These are phyloP conservation scores for Coemansia sp. DNA, from an alignment of 192 early-diverging fungal species.

Conservation along the genomic window DNA sequence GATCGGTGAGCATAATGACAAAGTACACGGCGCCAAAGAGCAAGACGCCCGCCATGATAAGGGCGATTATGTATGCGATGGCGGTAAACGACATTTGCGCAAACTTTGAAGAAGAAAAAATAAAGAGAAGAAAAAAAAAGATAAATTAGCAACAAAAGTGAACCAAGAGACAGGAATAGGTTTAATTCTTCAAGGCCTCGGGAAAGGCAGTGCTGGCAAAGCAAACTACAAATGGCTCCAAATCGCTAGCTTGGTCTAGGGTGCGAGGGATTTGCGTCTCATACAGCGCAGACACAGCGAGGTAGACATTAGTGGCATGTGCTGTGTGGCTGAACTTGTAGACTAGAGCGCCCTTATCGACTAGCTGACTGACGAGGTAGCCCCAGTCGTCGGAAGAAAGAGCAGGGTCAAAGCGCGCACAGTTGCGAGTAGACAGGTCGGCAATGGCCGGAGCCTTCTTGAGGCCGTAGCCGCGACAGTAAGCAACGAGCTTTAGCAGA, in stretches of 20 bases:
- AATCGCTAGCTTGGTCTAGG: conserved; percentile 23
- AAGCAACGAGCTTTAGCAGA: conserved; percentile 38
- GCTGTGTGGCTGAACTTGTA: conserved; percentile 69
- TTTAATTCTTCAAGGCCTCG: not conserved
- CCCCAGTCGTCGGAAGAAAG: conserved; percentile 56
- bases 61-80: conserved; percentile 84
- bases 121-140: not conserved
- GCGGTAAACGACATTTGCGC: conserved; percentile 48
- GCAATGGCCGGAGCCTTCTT: conserved; percentile 27
- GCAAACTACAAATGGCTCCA: conserved; percentile 33
- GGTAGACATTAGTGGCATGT: conserved; percentile 65
- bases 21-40: conserved; percentile 97
- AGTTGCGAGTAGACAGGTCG: conserved; percentile 32
- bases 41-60: conserved; percentile 89
- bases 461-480: conserved; percentile 29
- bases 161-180: not conserved
- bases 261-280: conserved; percentile 14
- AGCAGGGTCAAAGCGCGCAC: conserved; percentile 17
- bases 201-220: conserved; percentile 28
- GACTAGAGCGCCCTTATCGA: conserved; percentile 57
- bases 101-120: not conserved
- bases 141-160: not conserved
- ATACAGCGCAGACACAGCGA: conserved; percentile 30
- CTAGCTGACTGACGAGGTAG: conserved; percentile 61
- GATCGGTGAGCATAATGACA: conserved; percentile 80